Percentiles rank a stretch among this genome's conserved stretches.
Conservation (phyloP, 345 rosid genomes). For the Reutealis trisperma region DNA sequence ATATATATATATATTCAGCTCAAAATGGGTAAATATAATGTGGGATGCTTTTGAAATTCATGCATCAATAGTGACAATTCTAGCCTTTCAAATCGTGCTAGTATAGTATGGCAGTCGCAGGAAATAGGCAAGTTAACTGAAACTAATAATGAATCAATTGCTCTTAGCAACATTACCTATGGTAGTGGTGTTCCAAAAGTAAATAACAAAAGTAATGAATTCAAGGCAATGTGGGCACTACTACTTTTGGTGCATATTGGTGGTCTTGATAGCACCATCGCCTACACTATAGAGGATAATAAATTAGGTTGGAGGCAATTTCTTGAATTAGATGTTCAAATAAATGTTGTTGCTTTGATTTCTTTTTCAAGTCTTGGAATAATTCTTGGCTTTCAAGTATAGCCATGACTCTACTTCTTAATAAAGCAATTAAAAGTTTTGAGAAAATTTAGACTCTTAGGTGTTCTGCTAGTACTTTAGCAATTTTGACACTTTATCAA, state of each 20-base stretch:
- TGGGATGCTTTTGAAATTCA: conserved; percentile 31
- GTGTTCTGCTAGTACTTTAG: neutral
- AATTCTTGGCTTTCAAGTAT: conserved; percentile 11
- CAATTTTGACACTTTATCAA: neutral
- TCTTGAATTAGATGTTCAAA: conserved; percentile 13
- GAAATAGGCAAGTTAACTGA: conserved; percentile 30
- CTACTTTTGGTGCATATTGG: conserved; percentile 27
- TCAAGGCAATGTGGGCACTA: conserved; percentile 21
- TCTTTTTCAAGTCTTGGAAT: conserved; percentile 24
- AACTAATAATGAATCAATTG: neutral
- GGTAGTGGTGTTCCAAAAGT: conserved; percentile 2
- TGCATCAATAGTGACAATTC: conserved; percentile 9
- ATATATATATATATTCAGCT: conserved; percentile 11
- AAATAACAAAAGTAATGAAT: conserved; percentile 4
- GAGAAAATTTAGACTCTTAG: conserved; percentile 22
- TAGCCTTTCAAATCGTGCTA: conserved; percentile 11
- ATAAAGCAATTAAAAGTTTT: conserved; percentile 11
- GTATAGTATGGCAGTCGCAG: conserved; percentile 25
- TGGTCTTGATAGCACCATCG: conserved; percentile 24
- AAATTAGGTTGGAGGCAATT: conserved; percentile 20
- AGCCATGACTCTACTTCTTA: conserved; percentile 19
- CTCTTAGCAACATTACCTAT: conserved; percentile 1
- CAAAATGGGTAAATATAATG: neutral
- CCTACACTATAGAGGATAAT: conserved; percentile 29
- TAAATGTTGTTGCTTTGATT: conserved; percentile 5